Base-by-base conservation (phyloP, 306 rosid genomes). In the Pachyrhizus erosus region DNA sequence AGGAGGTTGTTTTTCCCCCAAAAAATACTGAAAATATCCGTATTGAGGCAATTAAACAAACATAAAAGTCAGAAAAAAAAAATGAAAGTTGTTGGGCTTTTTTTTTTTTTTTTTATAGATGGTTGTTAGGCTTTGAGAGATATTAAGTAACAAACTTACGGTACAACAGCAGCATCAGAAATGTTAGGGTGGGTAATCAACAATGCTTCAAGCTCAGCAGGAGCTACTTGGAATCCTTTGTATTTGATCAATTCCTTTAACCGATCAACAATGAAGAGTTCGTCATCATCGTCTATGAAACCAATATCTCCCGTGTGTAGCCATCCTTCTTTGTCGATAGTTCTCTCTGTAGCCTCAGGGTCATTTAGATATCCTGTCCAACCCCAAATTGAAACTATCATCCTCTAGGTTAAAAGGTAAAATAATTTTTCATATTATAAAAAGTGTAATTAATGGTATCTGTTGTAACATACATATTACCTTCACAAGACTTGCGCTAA, bases 191-290 rank as follows among this genome's bases (percentile, higher is more conserved):
- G 97, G 27, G 97, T 23, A 66, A 90, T 79, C 51, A 94, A 77
- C 82, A 92, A 4, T 17, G 97, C 89, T 90, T 94, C 98, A 0
- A 94, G 92, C 83, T 94, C 98, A 6, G 98, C 98, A 0, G 98
- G 98, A 18, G 98, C 92, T 3, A 94, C 97, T 76, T 91, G 97
- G 82, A 85, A 92, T 5, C 97, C 98, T 87, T 92, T 94, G 92
- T 83, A 92, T 74, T 94, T 94, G 78, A 94, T 94, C 4, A 94
- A 74, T 29, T 94, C 98, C 72, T 94, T 94, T 33, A 94, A 73
- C 3, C 98, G 83, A 46, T 94, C 98, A 14, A 94, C 92, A 5
- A 94, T 90, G 87, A 91, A 94, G 54, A 94, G 52, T 55, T 92
- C 91, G 0, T 88, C 94, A 10, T 92, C 91, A 2, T 88, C 86